These are phyloP conservation scores for Coix lacrymajobi DNA, from an alignment of 176 grass and related monocot species.

Conservation along the genomic window DNA sequence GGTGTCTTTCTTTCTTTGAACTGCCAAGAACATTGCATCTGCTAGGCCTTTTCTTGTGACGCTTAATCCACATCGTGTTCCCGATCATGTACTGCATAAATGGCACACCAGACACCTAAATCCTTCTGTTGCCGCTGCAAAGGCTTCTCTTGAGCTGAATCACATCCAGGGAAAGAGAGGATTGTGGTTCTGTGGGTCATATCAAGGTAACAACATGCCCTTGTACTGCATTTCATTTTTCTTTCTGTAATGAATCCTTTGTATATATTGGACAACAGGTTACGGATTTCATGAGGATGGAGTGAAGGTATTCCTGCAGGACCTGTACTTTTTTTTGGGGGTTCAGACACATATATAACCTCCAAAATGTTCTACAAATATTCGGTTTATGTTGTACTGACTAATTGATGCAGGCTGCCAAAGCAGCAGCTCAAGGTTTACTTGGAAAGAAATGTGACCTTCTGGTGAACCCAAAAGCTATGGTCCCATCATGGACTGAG, in stretches of 20 bases:
- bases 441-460: slow-evolving; percentile 29
- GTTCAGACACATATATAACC: background rate
- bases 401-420: slow-evolving; percentile 39
- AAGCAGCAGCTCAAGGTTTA: slow-evolving; percentile 44
- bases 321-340: background rate
- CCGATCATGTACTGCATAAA: slow-evolving; percentile 51
- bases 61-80: slow-evolving; percentile 55
- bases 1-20: background rate
- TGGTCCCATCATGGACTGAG: slow-evolving; percentile 63
- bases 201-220: slow-evolving; percentile 46
- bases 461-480: slow-evolving; percentile 55
- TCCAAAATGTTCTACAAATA: background rate
- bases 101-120: slow-evolving; percentile 72
- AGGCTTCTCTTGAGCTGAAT: slow-evolving; percentile 55
- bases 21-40: slow-evolving; percentile 56
- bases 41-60: slow-evolving; percentile 56
- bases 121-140: slow-evolving; percentile 59
- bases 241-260: slow-evolving; percentile 9
- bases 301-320: slow-evolving; percentile 26
- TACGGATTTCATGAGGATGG: slow-evolving; percentile 90
- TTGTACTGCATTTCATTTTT: background rate
- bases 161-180: slow-evolving; percentile 65
- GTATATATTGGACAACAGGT: slow-evolving; percentile 19
- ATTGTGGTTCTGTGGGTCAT: slow-evolving; percentile 83
- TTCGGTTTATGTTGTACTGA: background rate